Evolutionary conservation across 495 filamentous ascomycete genomes (phyloP).

Genomic region (Aspergillus leporis): DNA sequence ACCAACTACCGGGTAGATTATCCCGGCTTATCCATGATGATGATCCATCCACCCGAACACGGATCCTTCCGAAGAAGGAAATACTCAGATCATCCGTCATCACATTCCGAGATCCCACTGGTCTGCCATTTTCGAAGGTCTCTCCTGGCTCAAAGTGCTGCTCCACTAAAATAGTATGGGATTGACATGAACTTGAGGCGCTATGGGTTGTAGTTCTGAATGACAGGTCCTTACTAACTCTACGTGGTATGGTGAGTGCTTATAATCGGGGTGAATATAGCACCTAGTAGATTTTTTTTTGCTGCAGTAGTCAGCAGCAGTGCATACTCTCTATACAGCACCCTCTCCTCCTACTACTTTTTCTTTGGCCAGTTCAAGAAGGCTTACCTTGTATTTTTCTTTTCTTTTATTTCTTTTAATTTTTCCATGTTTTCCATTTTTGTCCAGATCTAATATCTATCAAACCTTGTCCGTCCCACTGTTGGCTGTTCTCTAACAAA

Average conservation of each 20-base stretch:
- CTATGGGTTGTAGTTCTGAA: background rate
- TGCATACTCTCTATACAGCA: background rate
- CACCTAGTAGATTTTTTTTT: background rate
- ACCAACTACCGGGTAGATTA: background rate
- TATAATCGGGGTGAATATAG: background rate
- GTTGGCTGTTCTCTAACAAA: background rate
- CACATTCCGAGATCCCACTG: background rate
- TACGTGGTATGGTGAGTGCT: background rate
- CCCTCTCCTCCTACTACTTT: background rate
- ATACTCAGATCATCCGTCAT: background rate
- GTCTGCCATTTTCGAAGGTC: background rate
- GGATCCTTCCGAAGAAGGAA: background rate
- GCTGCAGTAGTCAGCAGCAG: background rate
- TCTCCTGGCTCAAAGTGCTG: background rate
- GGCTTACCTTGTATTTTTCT: background rate
- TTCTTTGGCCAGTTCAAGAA: background rate
- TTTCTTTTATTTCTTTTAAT: background rate
- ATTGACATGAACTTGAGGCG: background rate
- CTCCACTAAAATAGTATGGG: background rate
- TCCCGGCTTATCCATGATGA: background rate
- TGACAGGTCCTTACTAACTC: background rate
- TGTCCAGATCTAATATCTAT: background rate
- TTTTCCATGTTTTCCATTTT: too few species aligned
- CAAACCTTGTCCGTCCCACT: background rate
- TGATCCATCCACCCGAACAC: background rate